Percentiles rank a stretch among this genome's conserved stretches.
Conservation (phyloP, 2,329 filamentous ascomycete species). For the Phoma herbarum region DNA sequence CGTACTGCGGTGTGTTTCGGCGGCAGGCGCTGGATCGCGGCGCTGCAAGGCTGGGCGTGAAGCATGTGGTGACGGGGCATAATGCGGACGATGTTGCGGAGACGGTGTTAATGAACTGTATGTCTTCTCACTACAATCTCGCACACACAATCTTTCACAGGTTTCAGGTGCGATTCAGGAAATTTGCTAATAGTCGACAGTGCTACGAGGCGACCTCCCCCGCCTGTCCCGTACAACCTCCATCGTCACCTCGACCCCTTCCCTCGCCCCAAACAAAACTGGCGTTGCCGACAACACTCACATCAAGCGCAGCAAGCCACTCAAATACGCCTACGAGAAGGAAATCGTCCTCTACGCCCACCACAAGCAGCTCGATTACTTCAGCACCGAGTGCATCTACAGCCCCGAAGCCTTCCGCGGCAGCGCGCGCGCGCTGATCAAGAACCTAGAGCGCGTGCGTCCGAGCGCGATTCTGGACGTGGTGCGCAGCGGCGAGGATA, state of each 20-base stretch:
- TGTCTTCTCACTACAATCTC: slow-evolving; percentile 5
- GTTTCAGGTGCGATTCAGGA: too few relatives aligned
- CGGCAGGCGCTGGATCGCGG: slow-evolving; percentile 93
- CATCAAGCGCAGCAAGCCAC: slow-evolving; percentile 92
- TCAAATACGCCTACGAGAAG: slow-evolving; percentile 99
- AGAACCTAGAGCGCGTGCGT: slow-evolving; percentile 90
- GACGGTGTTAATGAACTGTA: slow-evolving; percentile 92
- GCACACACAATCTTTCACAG: too few relatives aligned
- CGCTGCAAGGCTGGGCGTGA: slow-evolving; percentile 84
- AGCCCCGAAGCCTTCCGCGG: slow-evolving; percentile 96
- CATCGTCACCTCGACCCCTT: slow-evolving; percentile 73
- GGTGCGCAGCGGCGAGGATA: slow-evolving; percentile 93
- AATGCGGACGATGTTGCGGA: slow-evolving; percentile 98
- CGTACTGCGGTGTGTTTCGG: slow-evolving; percentile 96
- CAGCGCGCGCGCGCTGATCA: slow-evolving; percentile 89
- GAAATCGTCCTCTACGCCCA: slow-evolving; percentile 98
- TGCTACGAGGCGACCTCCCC: slow-evolving; percentile 88
- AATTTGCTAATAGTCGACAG: slow-evolving; percentile 35
- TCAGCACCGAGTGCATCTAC: slow-evolving; percentile 98
- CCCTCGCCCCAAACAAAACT: slow-evolving; percentile 15
- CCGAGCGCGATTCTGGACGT: slow-evolving; percentile 96
- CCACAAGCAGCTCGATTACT: slow-evolving; percentile 96
- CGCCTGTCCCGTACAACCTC: slow-evolving; percentile 87
- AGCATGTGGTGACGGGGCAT: slow-evolving; percentile 95
- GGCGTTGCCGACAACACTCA: slow-evolving; percentile 71